phyloP scores from a whole-genome alignment of 768 basidiomycete species.

The Mycena alexandri region DNA sequence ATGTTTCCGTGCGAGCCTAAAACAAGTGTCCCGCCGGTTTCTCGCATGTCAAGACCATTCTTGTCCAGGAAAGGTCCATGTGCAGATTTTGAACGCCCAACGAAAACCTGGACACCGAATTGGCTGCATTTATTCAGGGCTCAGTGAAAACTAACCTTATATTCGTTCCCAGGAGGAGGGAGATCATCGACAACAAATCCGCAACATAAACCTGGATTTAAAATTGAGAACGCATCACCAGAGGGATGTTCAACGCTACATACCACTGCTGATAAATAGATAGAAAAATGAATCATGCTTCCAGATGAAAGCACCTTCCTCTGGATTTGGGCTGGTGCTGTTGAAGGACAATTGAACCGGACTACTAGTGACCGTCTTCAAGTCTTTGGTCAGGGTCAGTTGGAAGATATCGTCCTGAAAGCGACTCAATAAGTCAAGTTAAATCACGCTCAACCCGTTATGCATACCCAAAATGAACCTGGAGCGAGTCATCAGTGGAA shows the following conservation, averaged over 20 bases:
- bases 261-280: slow-evolving; percentile 33
- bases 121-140: background rate
- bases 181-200: slow-evolving; percentile 28
- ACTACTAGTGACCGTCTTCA: slow-evolving; percentile 13
- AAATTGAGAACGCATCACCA: background rate
- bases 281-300: slow-evolving; percentile 31
- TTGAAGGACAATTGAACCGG: slow-evolving; percentile 31
- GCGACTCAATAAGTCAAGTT: background rate
- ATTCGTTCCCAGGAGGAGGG: slow-evolving; percentile 30
- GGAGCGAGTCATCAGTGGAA: background rate
- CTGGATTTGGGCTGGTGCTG: slow-evolving; percentile 31
- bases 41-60: slow-evolving; percentile 27
- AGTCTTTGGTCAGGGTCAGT: slow-evolving; percentile 13
- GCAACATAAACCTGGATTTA: slow-evolving; percentile 26
- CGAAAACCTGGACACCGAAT: slow-evolving; percentile 19
- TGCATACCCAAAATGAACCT: slow-evolving; percentile 33
- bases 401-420: slow-evolving; percentile 30
- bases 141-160: slow-evolving; percentile 4
- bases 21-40: slow-evolving; percentile 29
- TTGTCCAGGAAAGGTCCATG: slow-evolving; percentile 32
- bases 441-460: background rate
- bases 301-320: slow-evolving; percentile 34
- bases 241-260: background rate
- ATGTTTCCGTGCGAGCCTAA: slow-evolving; percentile 33
- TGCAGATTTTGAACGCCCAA: slow-evolving; percentile 27